A percentile compares a stretch with the other conserved stretches of the same genome.
Evolutionary conservation across 768 basidiomycete species (phyloP).

Genomic region (Boletus vermiculosoides): DNA sequence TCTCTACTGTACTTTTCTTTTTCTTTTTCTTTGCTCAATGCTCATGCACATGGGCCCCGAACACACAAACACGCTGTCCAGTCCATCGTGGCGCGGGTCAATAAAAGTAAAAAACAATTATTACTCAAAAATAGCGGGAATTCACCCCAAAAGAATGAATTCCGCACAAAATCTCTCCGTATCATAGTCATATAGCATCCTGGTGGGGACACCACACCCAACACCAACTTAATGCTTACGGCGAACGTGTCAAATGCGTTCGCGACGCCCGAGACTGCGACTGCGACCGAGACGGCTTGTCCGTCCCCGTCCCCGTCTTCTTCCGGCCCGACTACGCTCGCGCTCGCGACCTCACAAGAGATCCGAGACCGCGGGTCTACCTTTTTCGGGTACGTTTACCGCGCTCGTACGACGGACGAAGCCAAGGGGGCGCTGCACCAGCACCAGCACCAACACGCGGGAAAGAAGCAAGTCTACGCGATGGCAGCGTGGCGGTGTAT

Average conservation of each 20-base stretch:
- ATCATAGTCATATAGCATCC: too few relatives aligned
- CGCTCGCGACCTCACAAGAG: conserved; percentile 58
- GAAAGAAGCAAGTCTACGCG: conserved; percentile 42
- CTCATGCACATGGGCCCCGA: too few relatives aligned
- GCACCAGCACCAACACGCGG: neutral
- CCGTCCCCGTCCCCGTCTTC: neutral
- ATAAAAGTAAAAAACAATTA: too few relatives aligned
- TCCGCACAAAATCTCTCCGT: too few relatives aligned
- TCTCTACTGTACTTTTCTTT: neutral
- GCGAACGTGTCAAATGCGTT: neutral
- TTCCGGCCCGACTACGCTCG: neutral
- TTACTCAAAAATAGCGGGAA: too few relatives aligned
- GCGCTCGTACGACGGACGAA: conserved; percentile 42
- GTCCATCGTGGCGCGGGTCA: neutral
- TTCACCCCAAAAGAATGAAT: too few relatives aligned
- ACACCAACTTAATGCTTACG: neutral
- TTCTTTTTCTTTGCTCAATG: neutral
- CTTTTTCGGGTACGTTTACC: conserved; percentile 66
- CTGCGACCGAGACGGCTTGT: neutral
- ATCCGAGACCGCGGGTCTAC: conserved; percentile 72
- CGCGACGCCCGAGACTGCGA: neutral
- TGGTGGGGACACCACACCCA: neutral
- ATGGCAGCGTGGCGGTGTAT: conserved; percentile 81
- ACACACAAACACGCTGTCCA: too few relatives aligned
- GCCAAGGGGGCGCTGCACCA: neutral